Evolutionary conservation across 345 rosid genomes (phyloP).

Genomic region (Eucalyptus sp.): DNA sequence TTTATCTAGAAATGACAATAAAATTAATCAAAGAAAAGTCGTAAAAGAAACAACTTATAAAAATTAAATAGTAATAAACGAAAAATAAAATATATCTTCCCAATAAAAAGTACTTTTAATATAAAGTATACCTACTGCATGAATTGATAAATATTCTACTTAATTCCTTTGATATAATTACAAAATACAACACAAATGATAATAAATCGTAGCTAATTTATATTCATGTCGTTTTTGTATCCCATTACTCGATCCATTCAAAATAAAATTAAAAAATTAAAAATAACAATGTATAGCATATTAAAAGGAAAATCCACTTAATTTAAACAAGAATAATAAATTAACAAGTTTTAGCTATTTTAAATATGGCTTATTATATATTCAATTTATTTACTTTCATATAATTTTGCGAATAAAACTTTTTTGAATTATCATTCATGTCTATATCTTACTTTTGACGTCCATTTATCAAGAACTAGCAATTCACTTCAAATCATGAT

Average conservation of each 20-base stretch:
- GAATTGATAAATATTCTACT: background rate
- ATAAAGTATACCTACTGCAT: background rate
- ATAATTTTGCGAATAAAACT: background rate
- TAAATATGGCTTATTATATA: background rate
- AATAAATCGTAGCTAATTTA: background rate
- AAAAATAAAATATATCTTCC: background rate
- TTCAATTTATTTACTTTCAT: background rate
- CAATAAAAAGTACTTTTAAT: background rate
- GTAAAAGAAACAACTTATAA: background rate
- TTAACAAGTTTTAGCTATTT: background rate
- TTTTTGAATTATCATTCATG: background rate
- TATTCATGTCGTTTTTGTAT: background rate
- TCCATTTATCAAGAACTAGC: background rate
- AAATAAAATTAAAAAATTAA: background rate
- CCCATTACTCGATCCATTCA: background rate
- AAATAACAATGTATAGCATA: background rate
- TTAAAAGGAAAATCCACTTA: background rate
- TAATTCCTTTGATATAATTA: background rate
- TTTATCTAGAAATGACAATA: background rate
- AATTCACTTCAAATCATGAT: background rate
- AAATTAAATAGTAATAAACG: background rate
- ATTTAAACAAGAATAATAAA: background rate
- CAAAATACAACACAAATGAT: background rate
- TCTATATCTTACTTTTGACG: background rate
- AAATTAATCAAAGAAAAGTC: background rate